Evolutionary conservation across 2,329 filamentous ascomycete species (phyloP).

Genomic region (Chaetothyriales sp.): DNA sequence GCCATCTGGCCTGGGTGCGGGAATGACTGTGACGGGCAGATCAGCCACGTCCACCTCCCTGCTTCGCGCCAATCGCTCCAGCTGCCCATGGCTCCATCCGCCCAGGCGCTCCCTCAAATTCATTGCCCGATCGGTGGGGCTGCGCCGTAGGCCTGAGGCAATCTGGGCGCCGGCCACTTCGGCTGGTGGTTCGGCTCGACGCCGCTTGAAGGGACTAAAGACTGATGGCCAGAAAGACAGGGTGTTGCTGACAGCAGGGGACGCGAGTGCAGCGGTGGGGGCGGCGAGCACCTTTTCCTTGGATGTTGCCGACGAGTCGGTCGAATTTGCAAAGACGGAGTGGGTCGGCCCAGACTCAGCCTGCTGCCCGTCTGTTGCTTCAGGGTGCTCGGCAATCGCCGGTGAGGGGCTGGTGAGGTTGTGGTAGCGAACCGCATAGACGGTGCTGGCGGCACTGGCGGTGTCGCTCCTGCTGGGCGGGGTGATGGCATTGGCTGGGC

Average conservation of each 20-base stretch:
- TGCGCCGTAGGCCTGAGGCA: constrained; percentile 24
- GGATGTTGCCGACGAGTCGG: not conserved
- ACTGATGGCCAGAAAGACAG: constrained; percentile 35
- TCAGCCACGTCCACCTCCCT: constrained; percentile 25
- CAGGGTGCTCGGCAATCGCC: constrained; percentile 24
- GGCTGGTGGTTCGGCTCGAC: constrained; percentile 44
- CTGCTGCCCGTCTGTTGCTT: constrained; percentile 5
- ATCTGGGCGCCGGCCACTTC: constrained; percentile 46
- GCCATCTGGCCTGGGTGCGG: constrained; percentile 41
- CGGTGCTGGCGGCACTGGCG: constrained; percentile 48
- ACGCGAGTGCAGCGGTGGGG: not conserved
- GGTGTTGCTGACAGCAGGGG: not conserved
- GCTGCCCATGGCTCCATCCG: constrained; percentile 37
- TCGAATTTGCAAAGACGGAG: not conserved
- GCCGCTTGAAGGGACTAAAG: constrained; percentile 45
- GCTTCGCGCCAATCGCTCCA: constrained; percentile 31
- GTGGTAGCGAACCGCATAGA: constrained; percentile 51
- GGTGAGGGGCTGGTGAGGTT: constrained; percentile 37
- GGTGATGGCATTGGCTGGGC: constrained; percentile 35
- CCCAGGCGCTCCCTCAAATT: constrained; percentile 34
- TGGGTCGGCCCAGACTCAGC: not conserved
- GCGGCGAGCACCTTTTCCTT: not conserved
- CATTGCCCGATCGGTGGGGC: constrained; percentile 19
- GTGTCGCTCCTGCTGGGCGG: constrained; percentile 49
- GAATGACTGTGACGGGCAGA: constrained; percentile 47